Conservation (phyloP, 495 filamentous ascomycete species). For the Podospora anserina region DNA sequence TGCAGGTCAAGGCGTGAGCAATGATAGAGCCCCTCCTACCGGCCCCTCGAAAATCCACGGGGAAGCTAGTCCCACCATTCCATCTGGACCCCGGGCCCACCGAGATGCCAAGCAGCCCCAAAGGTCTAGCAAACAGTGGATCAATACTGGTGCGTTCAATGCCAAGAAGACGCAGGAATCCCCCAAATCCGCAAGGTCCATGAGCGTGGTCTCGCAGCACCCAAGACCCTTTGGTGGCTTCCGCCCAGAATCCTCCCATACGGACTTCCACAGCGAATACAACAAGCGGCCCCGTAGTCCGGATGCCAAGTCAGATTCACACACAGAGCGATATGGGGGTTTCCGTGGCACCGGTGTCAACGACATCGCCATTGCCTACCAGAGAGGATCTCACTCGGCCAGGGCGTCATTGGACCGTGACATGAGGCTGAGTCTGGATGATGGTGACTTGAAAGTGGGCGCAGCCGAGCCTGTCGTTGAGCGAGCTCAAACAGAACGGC, state of each 20-base stretch:
- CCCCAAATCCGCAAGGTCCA: slow-evolving; percentile 42
- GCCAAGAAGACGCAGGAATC: slow-evolving; percentile 45
- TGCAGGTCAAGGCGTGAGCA: slow-evolving; percentile 28
- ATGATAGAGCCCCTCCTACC: slow-evolving; percentile 40
- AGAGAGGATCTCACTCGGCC: slow-evolving; percentile 41
- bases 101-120: slow-evolving; percentile 31
- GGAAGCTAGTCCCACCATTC: slow-evolving; percentile 54
- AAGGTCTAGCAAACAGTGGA: slow-evolving; percentile 59
- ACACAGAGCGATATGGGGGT: slow-evolving; percentile 36
- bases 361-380: slow-evolving; percentile 33
- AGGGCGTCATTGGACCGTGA: slow-evolving; percentile 40
- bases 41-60: slow-evolving; percentile 49
- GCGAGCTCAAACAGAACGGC: slow-evolving; percentile 11
- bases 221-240: slow-evolving; percentile 37
- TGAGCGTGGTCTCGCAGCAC: slow-evolving; percentile 42
- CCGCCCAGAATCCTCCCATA: slow-evolving; percentile 35
- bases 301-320: slow-evolving; percentile 42
- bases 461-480: slow-evolving; percentile 17
- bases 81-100: slow-evolving; percentile 56
- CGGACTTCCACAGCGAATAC: slow-evolving; percentile 40
- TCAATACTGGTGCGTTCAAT: slow-evolving; percentile 48
- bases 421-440: slow-evolving; percentile 18
- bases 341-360: slow-evolving; percentile 34
- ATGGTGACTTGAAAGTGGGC: slow-evolving; percentile 24
- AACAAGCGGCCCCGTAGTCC: slow-evolving; percentile 45